Evolutionary conservation across 495 filamentous ascomycete genomes (phyloP).

Genomic region (Letharia lupina): DNA sequence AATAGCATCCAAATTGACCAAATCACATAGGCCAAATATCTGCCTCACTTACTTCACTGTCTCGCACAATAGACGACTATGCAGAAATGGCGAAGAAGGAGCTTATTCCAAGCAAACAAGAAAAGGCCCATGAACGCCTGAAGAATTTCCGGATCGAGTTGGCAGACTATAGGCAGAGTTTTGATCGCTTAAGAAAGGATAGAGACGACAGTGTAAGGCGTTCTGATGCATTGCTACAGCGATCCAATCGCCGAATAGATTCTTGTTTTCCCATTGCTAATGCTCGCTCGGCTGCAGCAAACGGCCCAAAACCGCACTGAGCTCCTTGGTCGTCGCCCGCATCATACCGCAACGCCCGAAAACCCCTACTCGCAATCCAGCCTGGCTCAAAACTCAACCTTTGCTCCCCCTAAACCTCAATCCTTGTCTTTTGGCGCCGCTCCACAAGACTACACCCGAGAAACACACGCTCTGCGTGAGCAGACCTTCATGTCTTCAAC

Average conservation of each 20-base stretch:
- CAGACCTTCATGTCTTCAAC: slow-evolving; percentile 76
- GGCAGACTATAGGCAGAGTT: slow-evolving; percentile 62
- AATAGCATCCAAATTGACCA: slow-evolving; percentile 13
- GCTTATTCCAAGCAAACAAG: slow-evolving; percentile 74
- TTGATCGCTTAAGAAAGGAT: slow-evolving; percentile 66
- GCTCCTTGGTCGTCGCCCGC: slow-evolving; percentile 82
- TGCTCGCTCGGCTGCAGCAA: slow-evolving; percentile 34
- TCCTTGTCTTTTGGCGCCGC: slow-evolving; percentile 45
- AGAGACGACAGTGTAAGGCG: slow-evolving; percentile 58
- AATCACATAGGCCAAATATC: slow-evolving; percentile 60
- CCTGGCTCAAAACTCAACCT: slow-evolving; percentile 44
- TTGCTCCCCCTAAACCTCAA: slow-evolving; percentile 36
- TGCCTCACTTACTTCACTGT: slow-evolving; percentile 78
- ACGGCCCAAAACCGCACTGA: slow-evolving; percentile 69
- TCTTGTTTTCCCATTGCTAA: neutral
- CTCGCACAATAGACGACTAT: slow-evolving; percentile 92
- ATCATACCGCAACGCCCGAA: slow-evolving; percentile 79
- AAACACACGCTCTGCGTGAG: slow-evolving; percentile 81
- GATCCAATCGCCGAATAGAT: neutral
- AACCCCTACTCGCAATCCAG: slow-evolving; percentile 78
- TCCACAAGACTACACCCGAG: slow-evolving; percentile 55
- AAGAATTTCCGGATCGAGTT: slow-evolving; percentile 81
- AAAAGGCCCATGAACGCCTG: slow-evolving; percentile 80
- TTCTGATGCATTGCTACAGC: neutral
- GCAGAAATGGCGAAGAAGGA: slow-evolving; percentile 75